Base-by-base conservation (phyloP, 805 yeast genomes). In the Pichia cephalocereana region DNA sequence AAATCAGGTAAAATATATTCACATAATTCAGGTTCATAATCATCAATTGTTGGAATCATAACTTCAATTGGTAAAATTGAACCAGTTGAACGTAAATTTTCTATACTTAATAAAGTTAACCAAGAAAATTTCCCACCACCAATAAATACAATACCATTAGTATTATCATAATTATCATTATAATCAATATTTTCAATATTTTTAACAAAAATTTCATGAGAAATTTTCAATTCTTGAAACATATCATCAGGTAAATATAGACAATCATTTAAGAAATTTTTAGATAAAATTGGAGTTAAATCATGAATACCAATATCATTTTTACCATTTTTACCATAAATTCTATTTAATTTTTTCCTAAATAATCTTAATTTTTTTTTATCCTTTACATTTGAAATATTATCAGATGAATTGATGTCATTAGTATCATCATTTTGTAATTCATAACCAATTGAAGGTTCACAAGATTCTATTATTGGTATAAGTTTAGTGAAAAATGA, bases 61-160 rank as follows among this genome's bases (percentile, higher is more conserved):
- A 75, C 51, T 54, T 75, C 77, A 5, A 74, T 59, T 0, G 82
- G 82, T 39, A 75, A 57, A 37, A 61, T 55, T 14, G 75, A 70
- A 2, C 81, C 81, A 8, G 68, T 57, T 4, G 68, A 62, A 41
- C 82, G 59, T 38, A 77, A 56, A 37, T 72, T 67, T 52, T 71
- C 72, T 40, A 83, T 66, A 10, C 83, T 72, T 7, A 80, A 59
- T 28, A 81, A 63, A 1, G 84, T 70, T 28, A 83, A 63, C 77
- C 86, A 76, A 44, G 85, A 80, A 57, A 77, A 83, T 50, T 71
- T 72, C 3, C 86, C 86, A 43, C 91, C 91, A n/a, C 87, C 91
- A 42, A 83, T 81, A 48, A 78, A 77, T 0, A 83, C 82, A 28
- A 82, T 78, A 8, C 90, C 91, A 48, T 74, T 68, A 1, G 82